These are phyloP conservation scores for Crithidia expoeki DNA, from an alignment of 208 protist species.

Conservation along the genomic window DNA sequence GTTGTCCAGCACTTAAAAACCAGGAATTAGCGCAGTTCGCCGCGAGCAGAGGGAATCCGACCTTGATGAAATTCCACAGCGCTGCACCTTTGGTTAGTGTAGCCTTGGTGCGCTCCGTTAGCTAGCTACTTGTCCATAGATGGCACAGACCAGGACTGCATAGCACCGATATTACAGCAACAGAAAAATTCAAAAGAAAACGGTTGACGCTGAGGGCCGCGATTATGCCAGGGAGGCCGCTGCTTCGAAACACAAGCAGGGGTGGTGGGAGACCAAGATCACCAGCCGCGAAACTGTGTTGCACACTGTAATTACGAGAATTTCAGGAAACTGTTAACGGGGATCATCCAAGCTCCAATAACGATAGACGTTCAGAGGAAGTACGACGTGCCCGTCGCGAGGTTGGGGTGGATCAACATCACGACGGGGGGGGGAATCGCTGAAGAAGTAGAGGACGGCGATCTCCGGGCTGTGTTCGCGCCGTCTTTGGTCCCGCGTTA, in stretches of 20 bases:
- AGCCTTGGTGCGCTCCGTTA: conserved; percentile 16
- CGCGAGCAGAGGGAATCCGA: conserved; percentile 29
- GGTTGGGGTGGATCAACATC: conserved; percentile 35
- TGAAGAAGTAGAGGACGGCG: conserved; percentile 42
- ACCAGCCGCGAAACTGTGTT: conserved; percentile 28
- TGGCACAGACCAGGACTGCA: conserved; percentile 25
- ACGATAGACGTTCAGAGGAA: conserved; percentile 45
- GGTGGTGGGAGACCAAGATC: conserved; percentile 20
- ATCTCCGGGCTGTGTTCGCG: conserved; percentile 40
- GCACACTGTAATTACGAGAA: conserved; percentile 46
- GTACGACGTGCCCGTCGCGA: conserved; percentile 32
- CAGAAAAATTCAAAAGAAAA: conserved; percentile 9
- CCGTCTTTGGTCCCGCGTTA: conserved; percentile 43
- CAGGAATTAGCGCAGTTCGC: conserved; percentile 46
- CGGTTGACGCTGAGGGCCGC: conserved; percentile 36
- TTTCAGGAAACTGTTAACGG: conserved; percentile 43
- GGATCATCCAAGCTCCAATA: conserved; percentile 40
- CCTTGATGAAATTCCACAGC: conserved; percentile 24
- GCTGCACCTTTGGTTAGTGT: conserved; percentile 17
- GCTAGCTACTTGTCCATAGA: conserved; percentile 22
- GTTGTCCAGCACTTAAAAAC: conserved; percentile 37
- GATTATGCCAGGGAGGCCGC: conserved; percentile 29
- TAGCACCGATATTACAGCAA: conserved; percentile 1
- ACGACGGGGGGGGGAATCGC: too few species aligned
- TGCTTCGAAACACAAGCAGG: conserved; percentile 26